Percentiles rank a stretch among this genome's conserved stretches.
These are phyloP conservation scores for Phoenix roebelenii DNA, from an alignment of 176 grass and related monocot genomes.

Conservation along the genomic window DNA sequence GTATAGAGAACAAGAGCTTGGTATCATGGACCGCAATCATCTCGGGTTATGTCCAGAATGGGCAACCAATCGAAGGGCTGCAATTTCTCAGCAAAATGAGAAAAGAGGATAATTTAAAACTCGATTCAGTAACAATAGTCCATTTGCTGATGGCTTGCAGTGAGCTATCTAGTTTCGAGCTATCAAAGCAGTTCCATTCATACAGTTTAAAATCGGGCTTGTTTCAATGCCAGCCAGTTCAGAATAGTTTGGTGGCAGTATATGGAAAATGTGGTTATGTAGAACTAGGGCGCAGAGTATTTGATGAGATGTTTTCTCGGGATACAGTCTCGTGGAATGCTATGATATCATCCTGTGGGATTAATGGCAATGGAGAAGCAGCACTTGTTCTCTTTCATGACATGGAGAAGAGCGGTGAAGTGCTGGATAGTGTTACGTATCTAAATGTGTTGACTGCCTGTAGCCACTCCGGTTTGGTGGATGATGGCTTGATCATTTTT, in stretches of 20 bases:
- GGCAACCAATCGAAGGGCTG: slow-evolving; percentile 45
- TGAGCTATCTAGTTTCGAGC: slow-evolving; percentile 43
- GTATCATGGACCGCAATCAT: slow-evolving; percentile 74
- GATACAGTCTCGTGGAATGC: slow-evolving; percentile 58
- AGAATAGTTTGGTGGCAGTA: slow-evolving; percentile 58
- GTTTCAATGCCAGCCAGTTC: slow-evolving; percentile 34
- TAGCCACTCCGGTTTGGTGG: slow-evolving; percentile 54
- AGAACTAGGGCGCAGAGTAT: slow-evolving; percentile 36
- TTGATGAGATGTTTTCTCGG: slow-evolving; percentile 47
- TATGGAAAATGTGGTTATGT: slow-evolving; percentile 69
- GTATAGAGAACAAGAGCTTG: slow-evolving; percentile 41
- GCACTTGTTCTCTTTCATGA: slow-evolving; percentile 45
- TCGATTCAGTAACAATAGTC: slow-evolving; percentile 44
- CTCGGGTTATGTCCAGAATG: slow-evolving; percentile 47
- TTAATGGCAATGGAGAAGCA: slow-evolving; percentile 51
- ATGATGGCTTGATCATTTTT: slow-evolving; percentile 44
- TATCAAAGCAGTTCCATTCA: slow-evolving; percentile 50
- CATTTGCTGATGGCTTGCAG: slow-evolving; percentile 49
- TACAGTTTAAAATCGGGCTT: slow-evolving; percentile 52
- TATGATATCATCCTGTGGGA: slow-evolving; percentile 62
- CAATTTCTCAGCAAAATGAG: slow-evolving; percentile 49
- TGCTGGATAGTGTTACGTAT: slow-evolving; percentile 49
- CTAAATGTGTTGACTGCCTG: slow-evolving; percentile 58
- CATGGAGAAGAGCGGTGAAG: slow-evolving; percentile 37
- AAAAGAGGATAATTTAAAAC: slow-evolving; percentile 26